phyloP scores from a whole-genome alignment of 129 eudicot genomes.

The Scalesia atractyloides region DNA sequence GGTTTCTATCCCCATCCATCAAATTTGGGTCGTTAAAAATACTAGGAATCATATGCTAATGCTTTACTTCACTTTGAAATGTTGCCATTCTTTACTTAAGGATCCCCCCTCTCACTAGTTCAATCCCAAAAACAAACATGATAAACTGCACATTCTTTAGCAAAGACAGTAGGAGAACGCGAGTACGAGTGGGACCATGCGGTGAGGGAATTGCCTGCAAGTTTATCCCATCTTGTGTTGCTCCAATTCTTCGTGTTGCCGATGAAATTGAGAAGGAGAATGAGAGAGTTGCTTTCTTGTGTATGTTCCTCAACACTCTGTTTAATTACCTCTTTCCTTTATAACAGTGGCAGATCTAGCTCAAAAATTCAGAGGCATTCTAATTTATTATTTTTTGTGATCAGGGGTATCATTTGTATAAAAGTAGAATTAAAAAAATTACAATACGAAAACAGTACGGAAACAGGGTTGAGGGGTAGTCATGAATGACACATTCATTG shows the following conservation, averaged over 20 bases:
- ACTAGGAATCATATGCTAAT: not conserved
- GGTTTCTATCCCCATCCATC: not conserved
- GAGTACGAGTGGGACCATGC: conserved; percentile 39
- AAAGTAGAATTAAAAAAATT: too few relatives aligned
- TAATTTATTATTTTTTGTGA: too few relatives aligned
- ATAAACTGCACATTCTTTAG: not conserved
- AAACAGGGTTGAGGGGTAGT: too few relatives aligned
- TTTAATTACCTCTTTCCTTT: not conserved
- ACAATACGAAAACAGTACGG: too few relatives aligned
- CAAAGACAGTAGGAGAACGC: conserved; percentile 13
- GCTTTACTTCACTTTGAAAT: not conserved
- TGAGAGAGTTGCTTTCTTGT: conserved; percentile 80
- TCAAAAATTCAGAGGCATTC: too few relatives aligned
- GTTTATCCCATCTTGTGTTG: conserved; percentile 86
- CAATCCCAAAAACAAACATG: conserved; percentile 24
- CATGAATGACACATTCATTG: too few relatives aligned
- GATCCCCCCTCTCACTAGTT: conserved; percentile 2
- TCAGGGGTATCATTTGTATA: too few relatives aligned
- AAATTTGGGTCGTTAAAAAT: not conserved
- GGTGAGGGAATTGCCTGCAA: conserved; percentile 72
- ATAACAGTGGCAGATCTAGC: too few relatives aligned
- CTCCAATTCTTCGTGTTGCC: conserved; percentile 89
- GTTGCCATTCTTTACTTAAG: not conserved
- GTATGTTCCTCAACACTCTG: conserved; percentile 40
- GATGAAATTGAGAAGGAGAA: conserved; percentile 78